These are phyloP conservation scores for Alternaria hordeiaustralica DNA, from an alignment of 2,329 filamentous ascomycete genomes.

Conservation along the genomic window DNA sequence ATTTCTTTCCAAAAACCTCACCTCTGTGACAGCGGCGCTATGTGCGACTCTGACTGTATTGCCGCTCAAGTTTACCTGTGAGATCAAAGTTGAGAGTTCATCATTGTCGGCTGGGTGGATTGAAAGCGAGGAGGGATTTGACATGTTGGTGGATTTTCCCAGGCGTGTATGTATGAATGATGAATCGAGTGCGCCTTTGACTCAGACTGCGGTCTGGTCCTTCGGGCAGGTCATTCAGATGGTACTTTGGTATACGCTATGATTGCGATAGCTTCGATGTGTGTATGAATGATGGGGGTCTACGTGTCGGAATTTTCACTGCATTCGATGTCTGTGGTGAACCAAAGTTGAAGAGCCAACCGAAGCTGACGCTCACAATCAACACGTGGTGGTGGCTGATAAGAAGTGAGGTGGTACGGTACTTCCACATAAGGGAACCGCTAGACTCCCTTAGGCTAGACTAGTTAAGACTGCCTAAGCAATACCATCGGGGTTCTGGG, in stretches of 20 bases:
- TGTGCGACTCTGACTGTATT: neutral
- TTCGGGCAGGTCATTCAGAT: too few relatives aligned
- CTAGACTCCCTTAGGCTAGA: neutral
- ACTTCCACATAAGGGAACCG: neutral
- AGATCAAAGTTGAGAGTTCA: neutral
- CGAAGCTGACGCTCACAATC: neutral
- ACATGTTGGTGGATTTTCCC: neutral
- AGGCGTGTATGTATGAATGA: neutral
- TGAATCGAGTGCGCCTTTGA: too few relatives aligned
- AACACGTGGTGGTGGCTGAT: neutral
- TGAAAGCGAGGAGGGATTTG: neutral
- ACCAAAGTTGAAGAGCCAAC: neutral
- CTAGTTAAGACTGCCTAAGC: neutral
- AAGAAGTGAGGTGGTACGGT: neutral
- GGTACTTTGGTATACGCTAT: too few relatives aligned
- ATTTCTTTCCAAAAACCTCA: neutral
- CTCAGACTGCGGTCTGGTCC: too few relatives aligned
- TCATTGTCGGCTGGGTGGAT: neutral
- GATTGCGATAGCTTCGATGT: too few relatives aligned
- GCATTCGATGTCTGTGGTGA: neutral
- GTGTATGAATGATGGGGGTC: neutral
- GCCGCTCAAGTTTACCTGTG: neutral
- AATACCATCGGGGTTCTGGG: neutral
- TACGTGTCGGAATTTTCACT: neutral
- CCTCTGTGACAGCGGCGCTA: neutral